Base-by-base conservation (phyloP, 2,329 filamentous ascomycete genomes). In the Aspergillus terreus region DNA sequence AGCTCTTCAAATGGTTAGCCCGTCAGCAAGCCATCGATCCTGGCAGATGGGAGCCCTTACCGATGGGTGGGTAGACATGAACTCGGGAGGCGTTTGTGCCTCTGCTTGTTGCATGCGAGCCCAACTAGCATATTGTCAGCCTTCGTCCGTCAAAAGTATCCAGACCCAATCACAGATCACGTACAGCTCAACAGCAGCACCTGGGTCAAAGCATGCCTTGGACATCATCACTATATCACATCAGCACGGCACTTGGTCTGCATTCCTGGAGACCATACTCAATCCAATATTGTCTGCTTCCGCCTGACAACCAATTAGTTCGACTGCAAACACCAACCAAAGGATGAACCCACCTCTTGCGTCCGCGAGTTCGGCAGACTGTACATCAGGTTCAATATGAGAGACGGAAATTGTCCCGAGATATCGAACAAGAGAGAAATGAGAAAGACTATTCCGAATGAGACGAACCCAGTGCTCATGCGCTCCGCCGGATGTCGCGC, bases 231-330 rank as follows among this genome's bases (percentile, higher is more conserved):
- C 70, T 72, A 44, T 9, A 4, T 23, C 10, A n/a, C 4, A 43
- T 64, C 49, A 71, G 60, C 23, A 17, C 3, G 4, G 14, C 11
- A 2, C 35, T n/a, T 38, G 6, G 15, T 14, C 4, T 32, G 6
- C 10, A 33, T 17, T 11, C 1, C 12, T 11, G 44, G 1, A 14
- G 10, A 12, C 5, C 66, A 54, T 70, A 76, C 73, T 72, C 43
- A 84, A 63, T 1, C 83, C 83, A 32, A 86, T 84, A 49, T 81
- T 78, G 63, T 85, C 83, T 6, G 83, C 83, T 63, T 85, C 82
- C 2, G 73, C 72, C 71, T 75, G 43, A 33, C n/a, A n/a, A 46
- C 19, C 54, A 17, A 43, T 58, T 49, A 62, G 53, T 33, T 25
- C 7, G 6, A 30, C 27, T 30, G 27, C 27, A 30, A 38, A 4